Conservation (phyloP, 352 stramenopile genomes). For the Halophytophthora batemanensis region DNA sequence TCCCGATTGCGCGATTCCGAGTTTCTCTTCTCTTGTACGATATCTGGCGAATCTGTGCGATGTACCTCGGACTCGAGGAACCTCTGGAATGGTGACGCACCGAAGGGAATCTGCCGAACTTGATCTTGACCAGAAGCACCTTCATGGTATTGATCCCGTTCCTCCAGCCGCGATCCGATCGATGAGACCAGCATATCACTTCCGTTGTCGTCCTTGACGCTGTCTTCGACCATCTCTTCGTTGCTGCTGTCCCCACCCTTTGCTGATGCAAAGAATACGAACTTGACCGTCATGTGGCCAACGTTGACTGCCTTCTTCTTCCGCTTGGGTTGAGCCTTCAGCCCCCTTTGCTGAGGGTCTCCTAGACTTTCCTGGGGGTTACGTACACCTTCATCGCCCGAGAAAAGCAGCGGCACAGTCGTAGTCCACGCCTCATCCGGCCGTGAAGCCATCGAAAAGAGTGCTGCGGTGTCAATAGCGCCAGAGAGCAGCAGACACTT, state of each 20-base stretch:
- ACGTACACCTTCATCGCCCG: background rate
- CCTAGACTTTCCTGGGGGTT: background rate
- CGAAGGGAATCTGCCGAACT: background rate
- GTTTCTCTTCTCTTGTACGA: background rate
- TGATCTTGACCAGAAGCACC: background rate
- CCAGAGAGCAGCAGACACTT: constrained; percentile 16
- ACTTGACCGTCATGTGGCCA: constrained; percentile 24
- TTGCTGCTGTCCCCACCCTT: background rate
- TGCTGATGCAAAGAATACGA: constrained; percentile 10
- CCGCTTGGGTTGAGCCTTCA: background rate
- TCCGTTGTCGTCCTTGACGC: constrained; percentile 1
- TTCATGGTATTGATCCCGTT: background rate
- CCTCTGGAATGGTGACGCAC: background rate
- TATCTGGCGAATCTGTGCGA: background rate
- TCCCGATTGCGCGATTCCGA: background rate
- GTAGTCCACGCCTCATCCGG: constrained; percentile 8
- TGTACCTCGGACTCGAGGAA: background rate
- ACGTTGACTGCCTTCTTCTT: constrained; percentile 6
- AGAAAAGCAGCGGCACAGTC: constrained; percentile 15
- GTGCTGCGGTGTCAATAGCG: constrained; percentile 5
- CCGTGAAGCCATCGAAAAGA: constrained; percentile 2
- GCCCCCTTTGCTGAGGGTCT: background rate
- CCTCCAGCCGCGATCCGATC: background rate
- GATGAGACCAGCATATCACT: constrained; percentile 12
- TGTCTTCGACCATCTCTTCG: background rate